These are phyloP conservation scores for Emmonsiellopsis sp. DNA, from an alignment of 2,329 filamentous ascomycete genomes.

Conservation along the genomic window DNA sequence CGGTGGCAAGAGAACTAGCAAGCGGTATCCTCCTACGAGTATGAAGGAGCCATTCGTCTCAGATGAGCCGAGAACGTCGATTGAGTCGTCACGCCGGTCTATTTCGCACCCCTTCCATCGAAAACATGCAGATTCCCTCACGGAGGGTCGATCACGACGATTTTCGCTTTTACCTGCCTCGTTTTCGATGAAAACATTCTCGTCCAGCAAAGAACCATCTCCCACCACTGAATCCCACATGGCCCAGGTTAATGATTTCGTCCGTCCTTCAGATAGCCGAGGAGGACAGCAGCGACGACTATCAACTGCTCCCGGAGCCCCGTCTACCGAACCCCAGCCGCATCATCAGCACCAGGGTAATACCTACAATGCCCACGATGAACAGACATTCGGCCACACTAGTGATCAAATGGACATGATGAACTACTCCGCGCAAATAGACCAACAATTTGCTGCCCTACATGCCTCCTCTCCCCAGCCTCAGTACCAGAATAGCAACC, in stretches of 20 bases:
- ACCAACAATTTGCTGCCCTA: slow-evolving; percentile 32
- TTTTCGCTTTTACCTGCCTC: slow-evolving; percentile 62
- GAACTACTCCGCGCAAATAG: slow-evolving; percentile 33
- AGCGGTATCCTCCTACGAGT: slow-evolving; percentile 82
- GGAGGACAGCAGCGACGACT: slow-evolving; percentile 21
- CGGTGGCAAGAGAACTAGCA: slow-evolving; percentile 40
- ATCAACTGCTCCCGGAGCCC: slow-evolving; percentile 24
- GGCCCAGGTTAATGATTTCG: slow-evolving; percentile 26
- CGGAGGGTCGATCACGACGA: slow-evolving; percentile 52
- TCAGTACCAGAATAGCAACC: slow-evolving; percentile 13
- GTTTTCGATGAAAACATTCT: slow-evolving; percentile 58
- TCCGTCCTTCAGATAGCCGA: slow-evolving; percentile 16
- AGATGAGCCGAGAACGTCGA: slow-evolving; percentile 53
- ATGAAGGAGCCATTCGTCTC: slow-evolving; percentile 56
- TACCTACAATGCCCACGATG: slow-evolving; percentile 18
- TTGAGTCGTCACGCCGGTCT: slow-evolving; percentile 68
- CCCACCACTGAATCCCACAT: slow-evolving; percentile 33
- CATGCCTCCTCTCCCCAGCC: slow-evolving; percentile 24
- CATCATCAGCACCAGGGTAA: slow-evolving; percentile 8
- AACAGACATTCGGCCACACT: slow-evolving; percentile 11
- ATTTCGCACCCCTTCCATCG: slow-evolving; percentile 61
- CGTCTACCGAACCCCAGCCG: slow-evolving; percentile 1
- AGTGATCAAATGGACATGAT: slow-evolving; percentile 17
- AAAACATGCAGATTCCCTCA: slow-evolving; percentile 60
- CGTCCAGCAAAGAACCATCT: slow-evolving; percentile 43